Base-by-base conservation (phyloP, 257 asterid species). In the Solanum chiquidenum region DNA sequence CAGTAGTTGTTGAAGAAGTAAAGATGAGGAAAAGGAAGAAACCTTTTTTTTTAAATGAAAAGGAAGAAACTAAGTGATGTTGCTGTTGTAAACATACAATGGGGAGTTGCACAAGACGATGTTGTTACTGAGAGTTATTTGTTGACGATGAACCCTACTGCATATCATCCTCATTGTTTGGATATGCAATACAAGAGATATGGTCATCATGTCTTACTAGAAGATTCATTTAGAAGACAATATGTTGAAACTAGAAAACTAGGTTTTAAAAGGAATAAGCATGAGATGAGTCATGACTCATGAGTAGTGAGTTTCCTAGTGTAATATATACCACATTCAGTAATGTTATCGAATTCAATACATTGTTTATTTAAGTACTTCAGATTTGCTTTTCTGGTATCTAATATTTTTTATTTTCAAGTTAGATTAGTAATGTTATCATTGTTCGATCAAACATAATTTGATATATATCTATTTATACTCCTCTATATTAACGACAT, bases 1-100 rank as follows among this genome's bases (percentile, higher is more conserved):
- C 90, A 71, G 80, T 97, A 89, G 93, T 86, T 90, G 98, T 93
- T 91, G 99, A 93, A 69, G 99, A 97, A 95, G 99, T 94, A 46
- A 92, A 92, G 91, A 96, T 94, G 95, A 96, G 95, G 94, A 96
- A 95, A 89, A 94, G 94, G 55, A 46, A 46, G 55, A 46, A 46
- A 46, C 55, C 55, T 13, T 46, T 46, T 46, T 46, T 46, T 46
- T 46, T 46, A 46, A 46, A 46, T 46, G 60, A 49, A 49, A 49
- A 49, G 60, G 95, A 97, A 96, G 98, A 96, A 95, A 90, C 84
- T 89, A 21, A 93, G 94, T 85, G 92, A 93, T 90, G 60, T 3
- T 49, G 60, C 8, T 49, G 21, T 7, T 42, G 37, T 95, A 38
- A 97, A 97, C 83, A 92, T 93, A 98, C 98, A 92, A 86, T 94